These are phyloP conservation scores for Carex scoparia DNA, from an alignment of 176 grass and related monocot species.

Conservation along the genomic window DNA sequence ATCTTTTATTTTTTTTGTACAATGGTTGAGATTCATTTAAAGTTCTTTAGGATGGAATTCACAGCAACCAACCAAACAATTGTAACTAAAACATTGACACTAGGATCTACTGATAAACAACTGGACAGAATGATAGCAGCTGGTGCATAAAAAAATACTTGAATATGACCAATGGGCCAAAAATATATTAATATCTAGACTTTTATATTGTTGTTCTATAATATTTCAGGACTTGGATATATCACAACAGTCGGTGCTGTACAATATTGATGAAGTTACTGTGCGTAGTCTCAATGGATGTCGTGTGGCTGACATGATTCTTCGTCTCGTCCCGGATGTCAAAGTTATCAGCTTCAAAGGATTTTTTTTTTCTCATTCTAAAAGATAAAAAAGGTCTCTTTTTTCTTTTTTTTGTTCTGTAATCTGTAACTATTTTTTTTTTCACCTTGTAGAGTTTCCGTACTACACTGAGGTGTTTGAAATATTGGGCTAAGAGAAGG, in stretches of 20 bases:
- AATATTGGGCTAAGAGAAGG: constrained; percentile 85
- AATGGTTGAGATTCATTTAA: neutral
- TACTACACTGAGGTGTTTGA: constrained; percentile 75
- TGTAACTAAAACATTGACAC: neutral
- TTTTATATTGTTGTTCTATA: constrained; percentile 6
- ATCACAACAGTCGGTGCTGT: constrained; percentile 79
- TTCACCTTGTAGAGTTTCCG: constrained; percentile 63
- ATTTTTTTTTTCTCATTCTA: constrained; percentile 13
- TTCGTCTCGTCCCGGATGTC: constrained; percentile 87
- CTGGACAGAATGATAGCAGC: neutral
- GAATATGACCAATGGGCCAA: neutral
- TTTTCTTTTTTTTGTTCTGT: constrained; percentile 1
- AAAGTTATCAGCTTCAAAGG: constrained; percentile 45
- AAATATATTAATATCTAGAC: neutral
- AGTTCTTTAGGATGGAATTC: neutral
- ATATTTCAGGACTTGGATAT: constrained; percentile 80
- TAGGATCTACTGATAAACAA: neutral
- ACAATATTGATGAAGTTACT: constrained; percentile 78
- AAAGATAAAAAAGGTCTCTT: neutral
- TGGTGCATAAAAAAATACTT: neutral
- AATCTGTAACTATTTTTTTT: constrained; percentile 19
- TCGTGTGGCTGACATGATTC: constrained; percentile 90
- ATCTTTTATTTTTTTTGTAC: neutral
- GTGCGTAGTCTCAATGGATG: constrained; percentile 97
- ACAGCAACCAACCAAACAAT: neutral